These are phyloP conservation scores for Neurospora tetrasperma DNA, from an alignment of 495 filamentous ascomycete genomes.

Conservation along the genomic window DNA sequence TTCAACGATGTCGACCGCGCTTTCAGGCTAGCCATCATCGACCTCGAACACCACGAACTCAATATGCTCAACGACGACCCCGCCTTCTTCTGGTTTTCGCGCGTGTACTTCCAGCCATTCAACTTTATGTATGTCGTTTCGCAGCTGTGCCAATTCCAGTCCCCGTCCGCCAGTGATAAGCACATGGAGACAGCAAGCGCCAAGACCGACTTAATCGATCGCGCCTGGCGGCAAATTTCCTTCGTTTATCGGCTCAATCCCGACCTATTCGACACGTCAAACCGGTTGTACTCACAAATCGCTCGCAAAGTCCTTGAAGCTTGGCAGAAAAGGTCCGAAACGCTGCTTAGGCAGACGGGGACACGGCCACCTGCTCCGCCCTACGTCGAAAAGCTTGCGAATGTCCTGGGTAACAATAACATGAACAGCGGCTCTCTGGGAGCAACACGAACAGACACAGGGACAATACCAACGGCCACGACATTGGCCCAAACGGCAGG, in stretches of 20 bases:
- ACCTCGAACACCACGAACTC: slow-evolving; percentile 32
- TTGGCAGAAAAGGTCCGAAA: slow-evolving; percentile 35
- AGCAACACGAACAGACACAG: background rate
- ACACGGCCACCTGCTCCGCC: slow-evolving; percentile 20
- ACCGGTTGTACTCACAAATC: slow-evolving; percentile 30
- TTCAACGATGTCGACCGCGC: slow-evolving; percentile 26
- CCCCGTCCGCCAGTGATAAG: background rate
- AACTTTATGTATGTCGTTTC: slow-evolving; percentile 43
- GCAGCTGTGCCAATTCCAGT: slow-evolving; percentile 30
- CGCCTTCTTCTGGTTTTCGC: slow-evolving; percentile 42
- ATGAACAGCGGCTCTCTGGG: background rate
- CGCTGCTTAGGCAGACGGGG: slow-evolving; percentile 9
- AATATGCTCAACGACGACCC: slow-evolving; percentile 23
- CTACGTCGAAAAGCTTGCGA: slow-evolving; percentile 25
- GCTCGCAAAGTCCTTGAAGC: slow-evolving; percentile 36
- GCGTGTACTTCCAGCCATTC: slow-evolving; percentile 41
- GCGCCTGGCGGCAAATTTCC: slow-evolving; percentile 39
- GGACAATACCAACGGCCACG: background rate
- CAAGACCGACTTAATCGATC: slow-evolving; percentile 40
- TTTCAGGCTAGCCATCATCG: slow-evolving; percentile 34
- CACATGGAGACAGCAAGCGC: background rate
- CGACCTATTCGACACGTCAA: slow-evolving; percentile 34
- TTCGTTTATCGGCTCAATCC: slow-evolving; percentile 32
- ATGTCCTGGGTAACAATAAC: background rate
- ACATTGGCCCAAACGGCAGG: background rate